phyloP scores from a whole-genome alignment of 441 rosid species.

The Populus hybrid region DNA sequence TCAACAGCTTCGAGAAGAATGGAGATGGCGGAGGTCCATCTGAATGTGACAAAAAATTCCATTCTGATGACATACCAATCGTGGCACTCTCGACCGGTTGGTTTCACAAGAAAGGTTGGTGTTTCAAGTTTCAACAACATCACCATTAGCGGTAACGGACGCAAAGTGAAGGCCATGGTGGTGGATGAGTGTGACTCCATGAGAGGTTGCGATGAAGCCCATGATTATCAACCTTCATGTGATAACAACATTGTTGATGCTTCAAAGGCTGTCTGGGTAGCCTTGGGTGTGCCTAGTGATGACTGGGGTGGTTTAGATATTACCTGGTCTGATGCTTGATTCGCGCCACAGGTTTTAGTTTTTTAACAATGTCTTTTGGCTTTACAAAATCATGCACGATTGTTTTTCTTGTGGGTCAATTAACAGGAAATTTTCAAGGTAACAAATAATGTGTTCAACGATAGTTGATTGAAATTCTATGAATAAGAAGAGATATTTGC shows the following conservation, averaged over 20 bases:
- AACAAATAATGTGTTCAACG: neutral
- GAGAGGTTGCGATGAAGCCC: slow-evolving; percentile 25
- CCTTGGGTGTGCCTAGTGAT: slow-evolving; percentile 18
- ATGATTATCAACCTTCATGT: slow-evolving; percentile 31
- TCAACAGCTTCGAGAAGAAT: slow-evolving; percentile 26
- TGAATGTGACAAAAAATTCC: slow-evolving; percentile 15
- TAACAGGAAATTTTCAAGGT: neutral
- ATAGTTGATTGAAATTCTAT: neutral
- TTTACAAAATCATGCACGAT: neutral
- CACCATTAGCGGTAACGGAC: slow-evolving; percentile 25
- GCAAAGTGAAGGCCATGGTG: slow-evolving; percentile 24
- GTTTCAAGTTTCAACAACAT: slow-evolving; percentile 24
- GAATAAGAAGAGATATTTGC: neutral
- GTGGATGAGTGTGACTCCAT: slow-evolving; percentile 38
- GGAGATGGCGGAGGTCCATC: slow-evolving; percentile 27
- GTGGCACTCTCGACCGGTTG: slow-evolving; percentile 27
- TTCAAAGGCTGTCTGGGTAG: slow-evolving; percentile 33
- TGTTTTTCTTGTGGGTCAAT: neutral
- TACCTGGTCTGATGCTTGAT: slow-evolving; percentile 24
- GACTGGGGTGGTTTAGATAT: slow-evolving; percentile 24
- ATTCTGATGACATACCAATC: slow-evolving; percentile 14
- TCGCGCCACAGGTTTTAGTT: neutral
- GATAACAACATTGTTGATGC: slow-evolving; percentile 33
- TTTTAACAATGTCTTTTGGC: neutral
- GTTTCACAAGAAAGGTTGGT: slow-evolving; percentile 24